Conservation (phyloP, 2,329 filamentous ascomycete genomes). For the Colletotrichum tanaceti region DNA sequence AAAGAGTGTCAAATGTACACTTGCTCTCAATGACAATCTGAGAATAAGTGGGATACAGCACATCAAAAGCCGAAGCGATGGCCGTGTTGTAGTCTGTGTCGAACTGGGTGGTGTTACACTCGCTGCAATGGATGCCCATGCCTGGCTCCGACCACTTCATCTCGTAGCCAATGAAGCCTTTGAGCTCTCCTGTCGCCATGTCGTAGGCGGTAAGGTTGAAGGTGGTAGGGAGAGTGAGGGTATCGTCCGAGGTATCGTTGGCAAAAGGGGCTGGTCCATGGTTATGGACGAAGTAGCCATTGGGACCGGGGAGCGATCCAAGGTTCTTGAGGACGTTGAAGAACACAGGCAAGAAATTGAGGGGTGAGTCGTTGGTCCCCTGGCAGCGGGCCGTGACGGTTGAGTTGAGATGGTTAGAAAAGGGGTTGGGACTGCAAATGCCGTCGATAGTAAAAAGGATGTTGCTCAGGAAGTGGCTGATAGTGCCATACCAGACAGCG, state of each 20-base stretch:
- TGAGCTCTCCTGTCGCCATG: constrained; percentile 22
- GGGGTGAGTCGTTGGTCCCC: constrained; percentile 27
- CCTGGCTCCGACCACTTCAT: constrained; percentile 16
- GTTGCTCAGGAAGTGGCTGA: constrained; percentile 33
- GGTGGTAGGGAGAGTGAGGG: constrained; percentile 26
- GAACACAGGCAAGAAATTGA: constrained; percentile 36
- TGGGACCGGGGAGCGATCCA: constrained; percentile 27
- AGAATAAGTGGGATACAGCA: constrained; percentile 36
- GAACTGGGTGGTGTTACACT: constrained; percentile 38
- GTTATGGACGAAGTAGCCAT: constrained; percentile 26
- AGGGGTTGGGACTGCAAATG: constrained; percentile 34
- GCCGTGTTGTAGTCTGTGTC: constrained; percentile 32
- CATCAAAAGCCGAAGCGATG: constrained; percentile 34
- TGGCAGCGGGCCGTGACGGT: constrained; percentile 36
- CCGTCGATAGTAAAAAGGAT: constrained; percentile 31
- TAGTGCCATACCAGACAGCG: constrained; percentile 35
- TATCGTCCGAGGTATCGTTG: constrained; percentile 39
- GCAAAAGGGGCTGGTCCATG: constrained; percentile 28
- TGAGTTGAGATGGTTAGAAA: constrained; percentile 35
- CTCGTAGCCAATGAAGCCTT: constrained; percentile 37
- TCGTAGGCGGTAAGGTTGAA: constrained; percentile 36
- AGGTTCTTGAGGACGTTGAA: constrained; percentile 40
- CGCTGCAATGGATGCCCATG: constrained; percentile 33
- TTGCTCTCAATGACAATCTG: constrained; percentile 38
- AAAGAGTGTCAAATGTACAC: constrained; percentile 30